These are phyloP conservation scores for Amanita thiersii DNA, from an alignment of 768 basidiomycete genomes.

Conservation along the genomic window DNA sequence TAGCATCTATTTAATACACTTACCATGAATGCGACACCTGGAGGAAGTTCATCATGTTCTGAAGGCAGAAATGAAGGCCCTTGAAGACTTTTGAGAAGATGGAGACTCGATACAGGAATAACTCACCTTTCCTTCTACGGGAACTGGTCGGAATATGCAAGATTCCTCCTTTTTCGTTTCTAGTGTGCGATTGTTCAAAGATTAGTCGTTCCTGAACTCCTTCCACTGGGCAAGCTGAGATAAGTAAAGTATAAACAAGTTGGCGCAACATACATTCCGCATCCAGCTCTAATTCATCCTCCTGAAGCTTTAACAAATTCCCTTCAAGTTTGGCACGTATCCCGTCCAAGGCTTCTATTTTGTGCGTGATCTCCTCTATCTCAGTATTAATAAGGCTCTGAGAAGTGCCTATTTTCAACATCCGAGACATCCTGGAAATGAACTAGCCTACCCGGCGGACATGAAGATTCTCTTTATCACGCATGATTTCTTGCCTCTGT, in stretches of 20 bases:
- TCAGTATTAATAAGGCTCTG: constrained; percentile 84
- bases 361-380: constrained; percentile 81
- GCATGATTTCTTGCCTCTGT: constrained; percentile 79
- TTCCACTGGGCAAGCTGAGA: constrained; percentile 47
- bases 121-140: constrained; percentile 58
- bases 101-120: constrained; percentile 2
- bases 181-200: constrained; percentile 47
- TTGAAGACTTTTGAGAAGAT: constrained; percentile 15
- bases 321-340: constrained; percentile 76
- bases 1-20: constrained; percentile 8
- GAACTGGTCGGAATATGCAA: constrained; percentile 50
- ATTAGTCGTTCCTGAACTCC: constrained; percentile 82
- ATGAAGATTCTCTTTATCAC: constrained; percentile 89
- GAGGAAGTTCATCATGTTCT: constrained; percentile 92
- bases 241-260: constrained; percentile 1
- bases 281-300: constrained; percentile 95
- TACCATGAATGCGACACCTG: constrained; percentile 96
- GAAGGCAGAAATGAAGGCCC: constrained; percentile 96
- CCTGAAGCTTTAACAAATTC: constrained; percentile 79
- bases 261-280: constrained; percentile 68
- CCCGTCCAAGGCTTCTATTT: constrained; percentile 78
- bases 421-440: neutral
- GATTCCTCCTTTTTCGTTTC: constrained; percentile 24
- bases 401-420: constrained; percentile 7
- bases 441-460: constrained; percentile 67